These are phyloP conservation scores for Combretum micranthum DNA, from an alignment of 345 rosid genomes.

Conservation along the genomic window DNA sequence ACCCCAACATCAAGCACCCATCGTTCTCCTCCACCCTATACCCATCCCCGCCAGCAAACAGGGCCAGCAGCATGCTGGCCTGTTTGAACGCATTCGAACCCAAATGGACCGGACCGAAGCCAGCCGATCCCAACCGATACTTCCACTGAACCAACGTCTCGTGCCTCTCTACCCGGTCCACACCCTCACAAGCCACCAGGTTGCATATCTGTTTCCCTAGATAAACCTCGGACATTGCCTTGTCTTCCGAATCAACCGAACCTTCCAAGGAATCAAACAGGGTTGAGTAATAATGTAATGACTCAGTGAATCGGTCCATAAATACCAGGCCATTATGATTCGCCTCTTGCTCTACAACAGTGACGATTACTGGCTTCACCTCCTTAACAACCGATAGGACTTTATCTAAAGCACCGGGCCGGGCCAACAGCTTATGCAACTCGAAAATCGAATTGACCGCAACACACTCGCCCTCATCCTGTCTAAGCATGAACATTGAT, in stretches of 20 bases:
- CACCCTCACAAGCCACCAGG: constrained; percentile 73
- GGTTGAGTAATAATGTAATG: constrained; percentile 75
- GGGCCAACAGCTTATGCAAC: constrained; percentile 55
- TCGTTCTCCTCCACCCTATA: constrained; percentile 76
- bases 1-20: constrained; percentile 79
- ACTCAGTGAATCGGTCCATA: constrained; percentile 78
- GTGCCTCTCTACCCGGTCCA: constrained; percentile 74
- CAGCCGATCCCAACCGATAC: constrained; percentile 47
- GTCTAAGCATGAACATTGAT: constrained; percentile 55
- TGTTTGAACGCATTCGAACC: constrained; percentile 89
- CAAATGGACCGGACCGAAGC: constrained; percentile 59
- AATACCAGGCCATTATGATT: constrained; percentile 70
- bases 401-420: constrained; percentile 58
- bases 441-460: constrained; percentile 85
- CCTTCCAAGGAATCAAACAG: constrained; percentile 83
- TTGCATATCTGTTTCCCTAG: constrained; percentile 84
- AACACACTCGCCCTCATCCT: constrained; percentile 47
- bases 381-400: constrained; percentile 50
- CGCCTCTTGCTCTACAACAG: constrained; percentile 82
- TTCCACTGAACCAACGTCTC: constrained; percentile 66
- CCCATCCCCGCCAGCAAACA: constrained; percentile 74
- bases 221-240: constrained; percentile 70
- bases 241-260: constrained; percentile 36
- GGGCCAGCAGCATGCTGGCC: constrained; percentile 69
- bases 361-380: constrained; percentile 64